Conservation (phyloP, 371 early-diverging fungal genomes). For the Mortierella sp. region DNA sequence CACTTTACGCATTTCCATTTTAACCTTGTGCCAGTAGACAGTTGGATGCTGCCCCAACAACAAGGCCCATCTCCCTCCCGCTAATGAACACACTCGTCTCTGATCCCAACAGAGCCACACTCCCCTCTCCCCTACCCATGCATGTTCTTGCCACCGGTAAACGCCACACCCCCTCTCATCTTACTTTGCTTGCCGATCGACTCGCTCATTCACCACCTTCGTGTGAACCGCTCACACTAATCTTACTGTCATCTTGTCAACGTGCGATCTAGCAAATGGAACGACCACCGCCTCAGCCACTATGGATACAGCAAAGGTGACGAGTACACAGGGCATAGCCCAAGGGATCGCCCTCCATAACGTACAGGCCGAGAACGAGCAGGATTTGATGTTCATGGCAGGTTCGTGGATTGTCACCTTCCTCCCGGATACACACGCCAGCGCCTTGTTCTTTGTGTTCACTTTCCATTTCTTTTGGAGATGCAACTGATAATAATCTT, state of each 20-base stretch:
- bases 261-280: constrained; percentile 8
- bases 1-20: neutral
- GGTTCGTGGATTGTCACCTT: constrained; percentile 48
- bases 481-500: neutral
- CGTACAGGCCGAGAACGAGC: constrained; percentile 62
- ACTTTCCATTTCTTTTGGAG: too few species aligned
- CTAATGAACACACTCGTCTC: neutral
- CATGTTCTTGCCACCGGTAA: constrained; percentile 3
- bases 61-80: neutral
- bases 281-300: neutral
- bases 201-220: neutral
- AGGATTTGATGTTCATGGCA: constrained; percentile 70
- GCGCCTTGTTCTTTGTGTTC: neutral
- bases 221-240: neutral
- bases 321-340: constrained; percentile 19
- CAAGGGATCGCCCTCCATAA: constrained; percentile 50
- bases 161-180: neutral
- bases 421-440: neutral
- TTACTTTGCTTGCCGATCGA: neutral
- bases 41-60: neutral
- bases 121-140: neutral
- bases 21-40: neutral
- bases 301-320: neutral
- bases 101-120: neutral
- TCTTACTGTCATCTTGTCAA: neutral